Percentiles rank a stretch among this genome's conserved stretches.
These are phyloP conservation scores for Sungouiozyma ichnusensis DNA, from an alignment of 805 yeast genomes.

Conservation along the genomic window DNA sequence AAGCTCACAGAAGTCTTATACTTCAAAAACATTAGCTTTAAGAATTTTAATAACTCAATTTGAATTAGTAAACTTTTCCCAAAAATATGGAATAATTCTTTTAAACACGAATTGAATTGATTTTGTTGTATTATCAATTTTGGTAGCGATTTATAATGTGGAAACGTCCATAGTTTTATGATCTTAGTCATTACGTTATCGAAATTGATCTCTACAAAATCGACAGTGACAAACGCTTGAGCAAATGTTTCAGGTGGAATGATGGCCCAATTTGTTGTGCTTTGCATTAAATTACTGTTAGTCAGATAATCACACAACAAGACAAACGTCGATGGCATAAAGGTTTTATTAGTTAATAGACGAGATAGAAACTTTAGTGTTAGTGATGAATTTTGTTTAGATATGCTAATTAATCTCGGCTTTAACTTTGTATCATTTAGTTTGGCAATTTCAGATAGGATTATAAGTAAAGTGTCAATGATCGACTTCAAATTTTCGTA, in stretches of 20 bases:
- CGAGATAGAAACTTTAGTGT: not conserved
- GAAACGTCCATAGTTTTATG: slow-evolving; percentile 18
- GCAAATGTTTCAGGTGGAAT: slow-evolving; percentile 2
- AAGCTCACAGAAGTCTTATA: slow-evolving; percentile 9
- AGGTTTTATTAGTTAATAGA: not conserved
- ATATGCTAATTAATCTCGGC: not conserved
- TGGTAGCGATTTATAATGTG: slow-evolving; percentile 7
- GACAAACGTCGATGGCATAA: not conserved
- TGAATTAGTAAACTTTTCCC: slow-evolving; percentile 26
- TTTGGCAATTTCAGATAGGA: slow-evolving; percentile 2
- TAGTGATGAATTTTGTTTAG: not conserved
- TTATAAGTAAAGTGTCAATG: slow-evolving; percentile 2
- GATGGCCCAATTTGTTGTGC: not conserved
- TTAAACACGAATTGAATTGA: slow-evolving; percentile 13
- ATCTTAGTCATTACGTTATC: slow-evolving; percentile 20
- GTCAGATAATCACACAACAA: not conserved
- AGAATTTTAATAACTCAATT: slow-evolving; percentile 26
- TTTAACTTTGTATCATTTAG: not conserved
- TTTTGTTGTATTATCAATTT: slow-evolving; percentile 10
- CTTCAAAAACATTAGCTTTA: slow-evolving; percentile 20
- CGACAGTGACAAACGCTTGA: slow-evolving; percentile 14
- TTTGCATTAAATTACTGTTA: not conserved
- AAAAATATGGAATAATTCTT: slow-evolving; percentile 19
- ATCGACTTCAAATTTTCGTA: slow-evolving; percentile 2
- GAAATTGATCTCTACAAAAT: slow-evolving; percentile 18